These are phyloP conservation scores for Pythium sukuiense DNA, from an alignment of 352 stramenopile species.

Conservation along the genomic window DNA sequence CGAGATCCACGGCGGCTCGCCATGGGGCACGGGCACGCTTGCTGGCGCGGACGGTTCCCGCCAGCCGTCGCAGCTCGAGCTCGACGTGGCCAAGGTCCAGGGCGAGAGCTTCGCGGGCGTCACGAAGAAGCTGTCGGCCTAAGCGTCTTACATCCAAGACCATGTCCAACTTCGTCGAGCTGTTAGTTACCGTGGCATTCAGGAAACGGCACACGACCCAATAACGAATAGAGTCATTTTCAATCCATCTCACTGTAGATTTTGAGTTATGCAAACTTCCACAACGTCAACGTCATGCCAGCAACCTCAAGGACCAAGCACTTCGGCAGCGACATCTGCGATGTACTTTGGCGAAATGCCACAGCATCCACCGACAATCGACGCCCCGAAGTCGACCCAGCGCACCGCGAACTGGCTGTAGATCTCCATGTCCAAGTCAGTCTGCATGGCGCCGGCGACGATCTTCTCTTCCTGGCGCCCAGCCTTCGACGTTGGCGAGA, in stretches of 20 bases:
- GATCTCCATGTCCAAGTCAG: slow-evolving; percentile 72
- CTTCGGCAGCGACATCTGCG: slow-evolving; percentile 28
- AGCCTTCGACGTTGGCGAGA: slow-evolving; percentile 69
- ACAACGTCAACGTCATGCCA: too few species aligned
- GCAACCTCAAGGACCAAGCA: slow-evolving; percentile 13
- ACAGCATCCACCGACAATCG: slow-evolving; percentile 90
- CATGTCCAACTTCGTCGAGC: too few species aligned
- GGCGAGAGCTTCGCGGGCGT: slow-evolving; percentile 82
- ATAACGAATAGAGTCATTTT: not conserved
- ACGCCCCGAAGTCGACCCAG: slow-evolving; percentile 71
- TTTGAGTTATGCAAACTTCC: too few species aligned
- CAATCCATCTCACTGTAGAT: too few species aligned
- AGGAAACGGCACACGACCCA: too few species aligned
- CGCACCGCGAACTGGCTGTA: slow-evolving; percentile 72
- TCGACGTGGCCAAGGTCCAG: slow-evolving; percentile 74
- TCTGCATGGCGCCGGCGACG: slow-evolving; percentile 53
- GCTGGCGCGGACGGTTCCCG: slow-evolving; percentile 80
- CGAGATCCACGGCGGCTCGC: slow-evolving; percentile 71
- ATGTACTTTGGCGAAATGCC: slow-evolving; percentile 86
- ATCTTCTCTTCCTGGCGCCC: slow-evolving; percentile 72
- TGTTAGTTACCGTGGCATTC: too few species aligned
- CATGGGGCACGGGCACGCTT: slow-evolving; percentile 86
- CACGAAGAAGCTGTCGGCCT: slow-evolving; percentile 80
- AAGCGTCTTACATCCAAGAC: slow-evolving; percentile 5
- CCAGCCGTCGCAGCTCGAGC: slow-evolving; percentile 78